These are phyloP conservation scores for Candida andamanensis DNA, from an alignment of 805 yeast genomes.

Conservation along the genomic window DNA sequence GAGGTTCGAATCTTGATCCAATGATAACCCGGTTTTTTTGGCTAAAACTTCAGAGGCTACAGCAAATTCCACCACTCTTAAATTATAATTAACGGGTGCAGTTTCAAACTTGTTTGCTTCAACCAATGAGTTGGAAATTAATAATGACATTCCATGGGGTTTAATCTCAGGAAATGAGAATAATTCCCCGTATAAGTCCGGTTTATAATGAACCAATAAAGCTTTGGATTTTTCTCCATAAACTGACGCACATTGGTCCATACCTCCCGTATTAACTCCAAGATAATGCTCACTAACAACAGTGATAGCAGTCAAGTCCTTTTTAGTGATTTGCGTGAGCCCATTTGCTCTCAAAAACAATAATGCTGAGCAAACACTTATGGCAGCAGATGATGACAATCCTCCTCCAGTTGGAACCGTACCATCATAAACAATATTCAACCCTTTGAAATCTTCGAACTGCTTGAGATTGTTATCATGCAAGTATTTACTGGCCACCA, in stretches of 20 bases:
- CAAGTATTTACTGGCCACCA: constrained; percentile 52
- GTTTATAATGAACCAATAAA: constrained; percentile 55
- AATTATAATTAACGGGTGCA: constrained; percentile 63
- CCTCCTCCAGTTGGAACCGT: constrained; percentile 72
- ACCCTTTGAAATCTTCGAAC: constrained; percentile 36
- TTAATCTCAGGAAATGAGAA: constrained; percentile 46
- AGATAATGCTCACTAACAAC: constrained; percentile 65
- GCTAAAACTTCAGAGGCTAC: constrained; percentile 62
- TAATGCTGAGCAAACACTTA: constrained; percentile 59
- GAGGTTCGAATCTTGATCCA: constrained; percentile 47
- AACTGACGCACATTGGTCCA: constrained; percentile 72
- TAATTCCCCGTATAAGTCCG: constrained; percentile 50
- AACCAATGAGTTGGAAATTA: constrained; percentile 60
- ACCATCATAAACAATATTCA: constrained; percentile 54
- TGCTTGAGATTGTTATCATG: constrained; percentile 23
- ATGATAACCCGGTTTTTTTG: constrained; percentile 36
- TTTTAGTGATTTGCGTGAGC: constrained; percentile 37
- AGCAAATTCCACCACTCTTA: constrained; percentile 68
- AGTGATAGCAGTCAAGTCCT: constrained; percentile 53
- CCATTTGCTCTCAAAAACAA: constrained; percentile 52
- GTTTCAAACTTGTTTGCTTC: constrained; percentile 64
- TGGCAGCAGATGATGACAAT: constrained; percentile 66
- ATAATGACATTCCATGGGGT: constrained; percentile 43
- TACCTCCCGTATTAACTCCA: constrained; percentile 75
- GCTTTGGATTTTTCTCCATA: constrained; percentile 58